Evolutionary conservation across 495 filamentous ascomycete genomes (phyloP).

Genomic region (Pyronema omphalodes): DNA sequence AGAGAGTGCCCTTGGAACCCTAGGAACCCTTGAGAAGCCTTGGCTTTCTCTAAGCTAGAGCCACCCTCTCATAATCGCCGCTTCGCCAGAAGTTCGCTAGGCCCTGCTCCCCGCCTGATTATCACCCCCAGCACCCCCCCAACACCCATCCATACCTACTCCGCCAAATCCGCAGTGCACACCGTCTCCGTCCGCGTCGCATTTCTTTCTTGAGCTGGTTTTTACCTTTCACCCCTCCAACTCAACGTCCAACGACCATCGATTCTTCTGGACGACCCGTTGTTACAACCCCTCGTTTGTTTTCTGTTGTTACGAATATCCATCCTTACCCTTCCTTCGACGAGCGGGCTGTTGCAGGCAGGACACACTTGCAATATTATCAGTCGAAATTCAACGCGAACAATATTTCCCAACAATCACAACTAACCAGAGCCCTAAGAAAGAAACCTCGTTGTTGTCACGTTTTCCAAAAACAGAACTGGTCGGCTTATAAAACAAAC

Average conservation of each 20-base stretch:
- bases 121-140: neutral
- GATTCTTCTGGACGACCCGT: too few species aligned
- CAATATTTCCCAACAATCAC: neutral
- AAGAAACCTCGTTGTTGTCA: slow-evolving; percentile 1
- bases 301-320: slow-evolving; percentile 3
- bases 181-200: slow-evolving; percentile 1
- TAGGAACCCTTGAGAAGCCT: neutral
- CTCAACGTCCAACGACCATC: neutral
- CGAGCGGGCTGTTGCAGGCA: neutral
- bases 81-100: neutral
- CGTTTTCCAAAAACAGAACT: neutral
- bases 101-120: neutral
- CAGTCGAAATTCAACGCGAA: too few species aligned
- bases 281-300: slow-evolving; percentile 1
- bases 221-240: neutral
- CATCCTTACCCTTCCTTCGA: neutral
- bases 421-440: neutral
- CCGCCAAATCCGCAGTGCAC: neutral
- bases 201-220: slow-evolving; percentile 7
- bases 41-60: neutral
- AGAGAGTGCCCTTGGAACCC: neutral
- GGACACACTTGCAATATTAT: too few species aligned
- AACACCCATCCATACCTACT: neutral
- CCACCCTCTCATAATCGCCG: slow-evolving; percentile 2
- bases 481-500: neutral